Evolutionary conservation across 148 eudicot species (phyloP).

Genomic region (Persicaria maculosa): DNA sequence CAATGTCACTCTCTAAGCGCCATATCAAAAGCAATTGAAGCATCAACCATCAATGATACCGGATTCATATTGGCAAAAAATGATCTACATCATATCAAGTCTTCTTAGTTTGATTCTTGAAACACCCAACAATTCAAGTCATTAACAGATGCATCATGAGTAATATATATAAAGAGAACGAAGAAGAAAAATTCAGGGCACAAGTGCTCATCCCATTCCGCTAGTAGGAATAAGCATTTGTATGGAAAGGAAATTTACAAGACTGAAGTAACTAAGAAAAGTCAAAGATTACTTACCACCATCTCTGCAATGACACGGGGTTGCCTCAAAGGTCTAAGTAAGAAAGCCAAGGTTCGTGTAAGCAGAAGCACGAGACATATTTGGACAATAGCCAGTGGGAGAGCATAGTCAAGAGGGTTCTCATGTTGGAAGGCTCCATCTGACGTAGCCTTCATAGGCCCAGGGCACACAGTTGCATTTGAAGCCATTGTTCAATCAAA

Average conservation of each 20-base stretch:
- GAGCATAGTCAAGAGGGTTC: slow-evolving; percentile 70
- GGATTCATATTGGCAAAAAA: background rate
- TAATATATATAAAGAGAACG: background rate
- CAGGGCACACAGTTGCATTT: slow-evolving; percentile 35
- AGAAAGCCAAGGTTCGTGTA: slow-evolving; percentile 55
- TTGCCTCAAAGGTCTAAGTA: slow-evolving; percentile 64
- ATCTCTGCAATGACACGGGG: slow-evolving; percentile 86
- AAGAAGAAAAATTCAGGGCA: background rate
- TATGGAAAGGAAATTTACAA: background rate
- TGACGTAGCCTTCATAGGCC: slow-evolving; percentile 68
- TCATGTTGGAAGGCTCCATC: slow-evolving; percentile 73
- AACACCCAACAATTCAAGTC: background rate
- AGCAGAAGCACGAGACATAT: slow-evolving; percentile 60
- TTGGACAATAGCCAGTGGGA: slow-evolving; percentile 66
- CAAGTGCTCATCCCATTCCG: background rate
- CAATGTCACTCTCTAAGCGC: background rate
- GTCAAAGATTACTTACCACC: slow-evolving; percentile 31
- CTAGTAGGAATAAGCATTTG: background rate
- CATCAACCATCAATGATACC: background rate
- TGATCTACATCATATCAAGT: background rate
- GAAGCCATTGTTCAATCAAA: slow-evolving; percentile 32
- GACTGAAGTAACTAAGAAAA: background rate
- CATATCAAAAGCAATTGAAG: background rate
- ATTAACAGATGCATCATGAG: background rate
- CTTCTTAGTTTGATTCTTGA: background rate